A percentile compares a stretch with the other conserved stretches of the same genome.
Evolutionary conservation across 1,284 basidiomycete species (phyloP).

Genomic region (Pascua sp.): DNA sequence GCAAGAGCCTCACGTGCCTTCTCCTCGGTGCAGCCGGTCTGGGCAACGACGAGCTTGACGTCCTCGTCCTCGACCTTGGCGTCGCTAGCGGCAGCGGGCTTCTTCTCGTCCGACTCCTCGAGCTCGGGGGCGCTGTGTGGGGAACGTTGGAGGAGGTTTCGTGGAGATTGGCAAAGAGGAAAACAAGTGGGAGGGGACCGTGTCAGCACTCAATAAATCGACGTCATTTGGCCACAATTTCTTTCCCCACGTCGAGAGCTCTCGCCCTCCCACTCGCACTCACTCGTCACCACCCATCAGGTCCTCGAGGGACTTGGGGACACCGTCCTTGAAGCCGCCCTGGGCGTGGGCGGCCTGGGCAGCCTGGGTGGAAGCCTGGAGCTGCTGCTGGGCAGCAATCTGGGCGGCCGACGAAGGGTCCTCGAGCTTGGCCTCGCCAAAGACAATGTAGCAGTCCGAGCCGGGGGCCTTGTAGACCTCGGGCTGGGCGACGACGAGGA

Average conservation of each 20-base stretch:
- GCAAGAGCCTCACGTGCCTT: conserved; percentile 87
- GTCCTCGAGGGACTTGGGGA: conserved; percentile 58
- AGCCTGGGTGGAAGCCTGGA: conserved; percentile 55
- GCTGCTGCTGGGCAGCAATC: conserved; percentile 77
- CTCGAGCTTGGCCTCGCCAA: conserved; percentile 97
- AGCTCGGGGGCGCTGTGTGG: conserved; percentile 64
- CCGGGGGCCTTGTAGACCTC: conserved; percentile 98
- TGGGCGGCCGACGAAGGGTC: conserved; percentile 85
- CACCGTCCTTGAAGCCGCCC: conserved; percentile 52
- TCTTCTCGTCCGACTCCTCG: conserved; percentile 57
- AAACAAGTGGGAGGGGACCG: conserved; percentile 1
- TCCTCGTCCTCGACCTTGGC: conserved; percentile 82
- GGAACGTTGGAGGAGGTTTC: too few species aligned
- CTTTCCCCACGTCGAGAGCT: too few species aligned
- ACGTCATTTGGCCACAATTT: too few species aligned
- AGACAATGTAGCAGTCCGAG: conserved; percentile 98
- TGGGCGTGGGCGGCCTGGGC: conserved; percentile 46
- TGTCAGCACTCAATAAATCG: background rate
- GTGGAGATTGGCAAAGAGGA: background rate
- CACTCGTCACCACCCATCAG: conserved; percentile 59
- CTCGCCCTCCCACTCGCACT: conserved; percentile 17
- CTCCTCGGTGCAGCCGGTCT: conserved; percentile 72
- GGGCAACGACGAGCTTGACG: conserved; percentile 88
- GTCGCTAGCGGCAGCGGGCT: conserved; percentile 51
- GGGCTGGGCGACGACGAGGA: conserved; percentile 88